Percentiles rank a stretch among this genome's conserved stretches.
These are phyloP conservation scores for Chalciporus piperatus DNA, from an alignment of 768 basidiomycete genomes.

Conservation along the genomic window DNA sequence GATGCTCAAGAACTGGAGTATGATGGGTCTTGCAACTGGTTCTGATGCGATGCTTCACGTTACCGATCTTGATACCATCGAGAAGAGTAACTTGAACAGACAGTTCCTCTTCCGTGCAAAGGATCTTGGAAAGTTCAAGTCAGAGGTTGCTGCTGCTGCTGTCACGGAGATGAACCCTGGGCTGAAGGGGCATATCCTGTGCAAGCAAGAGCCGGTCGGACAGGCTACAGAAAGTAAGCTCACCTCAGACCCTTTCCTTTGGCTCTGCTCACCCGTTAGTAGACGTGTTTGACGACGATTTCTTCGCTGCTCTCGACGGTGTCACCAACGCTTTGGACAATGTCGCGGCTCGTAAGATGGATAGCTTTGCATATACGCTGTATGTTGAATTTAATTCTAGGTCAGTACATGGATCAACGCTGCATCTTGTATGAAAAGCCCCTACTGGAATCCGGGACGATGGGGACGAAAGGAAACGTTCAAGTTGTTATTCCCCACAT, in stretches of 20 bases:
- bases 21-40: slow-evolving; percentile 92
- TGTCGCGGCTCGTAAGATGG: slow-evolving; percentile 80
- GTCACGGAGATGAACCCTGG: slow-evolving; percentile 96
- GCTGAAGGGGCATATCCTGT: slow-evolving; percentile 77
- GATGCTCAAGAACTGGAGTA: slow-evolving; percentile 99
- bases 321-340: slow-evolving; percentile 99
- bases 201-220: slow-evolving; percentile 93
- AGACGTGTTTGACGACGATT: slow-evolving; percentile 87
- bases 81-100: slow-evolving; percentile 97
- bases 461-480: slow-evolving; percentile 97
- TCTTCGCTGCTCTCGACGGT: slow-evolving; percentile 86
- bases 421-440: slow-evolving; percentile 97
- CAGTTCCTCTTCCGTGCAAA: slow-evolving; percentile 98
- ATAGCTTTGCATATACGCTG: neutral
- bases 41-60: slow-evolving; percentile 81
- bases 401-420: slow-evolving; percentile 97
- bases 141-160: slow-evolving; percentile 88
- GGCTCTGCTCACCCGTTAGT: slow-evolving; percentile 11
- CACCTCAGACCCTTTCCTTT: neutral
- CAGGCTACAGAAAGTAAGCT: slow-evolving; percentile 85
- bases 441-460: slow-evolving; percentile 93
- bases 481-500: slow-evolving; percentile 93
- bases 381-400: slow-evolving; percentile 37
- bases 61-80: slow-evolving; percentile 97
- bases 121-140: slow-evolving; percentile 96